Evolutionary conservation across 805 yeast species (phyloP), one percentile per base, ranked within the genome.

Genomic region (Ogataea pilisensis): DNA sequence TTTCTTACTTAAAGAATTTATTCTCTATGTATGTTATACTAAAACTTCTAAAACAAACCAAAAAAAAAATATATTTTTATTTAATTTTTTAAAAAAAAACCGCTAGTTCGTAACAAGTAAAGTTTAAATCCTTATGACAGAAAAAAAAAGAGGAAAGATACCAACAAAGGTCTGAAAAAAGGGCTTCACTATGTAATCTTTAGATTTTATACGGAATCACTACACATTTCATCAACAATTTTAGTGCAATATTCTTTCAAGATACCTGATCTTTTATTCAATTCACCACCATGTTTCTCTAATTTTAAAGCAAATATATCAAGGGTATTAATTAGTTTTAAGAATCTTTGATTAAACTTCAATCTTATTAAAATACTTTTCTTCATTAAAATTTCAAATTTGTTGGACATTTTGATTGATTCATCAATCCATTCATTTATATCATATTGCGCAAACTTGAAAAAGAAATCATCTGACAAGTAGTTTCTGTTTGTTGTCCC

Each of bases 211-310:
- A n/a, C n/a, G n/a, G 11, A 14, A 17, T 8, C 21, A 48, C 48
- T 38, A 5, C 35, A 34, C 46, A 51, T 47, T 30, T 58, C 55
- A 39, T 46, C 45, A 31, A 50, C 59, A 51, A 48, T 71, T 53
- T 70, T 73, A 33, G 60, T 61, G 12, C 76, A 76, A 25, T 72
- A 54, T n/a, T 57, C 61, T 42, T 65, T 69, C 20, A 74, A 57
- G 39, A 63, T 64, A 42, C 69, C 66, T 11, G 72, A 63, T 11
- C 65, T 44, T 1, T 58, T 50, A n/a, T 69, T 64, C 20, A 75
- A 57, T 12, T 61, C 56, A 13, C 59, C 55, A 28, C 54, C 54
- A 28, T 45, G 44, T 5, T 47, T 49, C n/a, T 52, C 53, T 17
- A 57, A 34, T 18, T 44, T 39, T 12, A 40, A 26, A 13, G 54